Base-by-base conservation (phyloP, 2,329 filamentous ascomycete genomes). In the Fonsecaea erecta region DNA sequence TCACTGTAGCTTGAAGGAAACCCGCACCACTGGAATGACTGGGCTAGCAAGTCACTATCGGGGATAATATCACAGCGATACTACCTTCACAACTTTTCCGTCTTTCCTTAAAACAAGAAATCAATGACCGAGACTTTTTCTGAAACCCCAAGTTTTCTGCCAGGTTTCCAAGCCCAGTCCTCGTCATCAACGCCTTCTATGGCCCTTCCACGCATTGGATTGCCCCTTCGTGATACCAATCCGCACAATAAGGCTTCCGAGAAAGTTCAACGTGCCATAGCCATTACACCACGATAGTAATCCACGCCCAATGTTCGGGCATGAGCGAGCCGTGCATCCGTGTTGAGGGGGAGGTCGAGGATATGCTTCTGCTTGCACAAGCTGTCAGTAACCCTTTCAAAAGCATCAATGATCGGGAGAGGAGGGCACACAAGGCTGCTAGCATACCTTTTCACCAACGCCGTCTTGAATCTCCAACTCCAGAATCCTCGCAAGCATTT, bases 291-390 rank as follows among this genome's bases (percentile, higher is more conserved):
- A 64, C 83, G 82, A 75, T 91, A 92, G 72, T 91, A 91, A 61
- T 84, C 84, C 71, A 88, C 82, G 70, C 89, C 88, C 70, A 92
- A 80, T 66, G 90, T 86, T 35, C 88, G 85, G 8, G 90, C 88
- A 75, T 93, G 90, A 71, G 85, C 83, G 65, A 92, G 78, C 71
- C 90, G 85, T 43, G 87, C 84, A 75, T 94, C 90, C 71, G 91
- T 88, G 3, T 90, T 92, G 59, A 94, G 72, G 37, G 78, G 78
- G 11, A 81, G 73, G 40, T 75, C 73, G 4, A 82, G 76, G 30
- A 81, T 75, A 51, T 74, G 72, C 9, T 77, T 77, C 28, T 78
- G 71, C 63, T 77, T 73, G 48, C 71, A 46, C 71, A 73, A 75
- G 77, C 57, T 34, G 51, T 35, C 28, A 52, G 52, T 34, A 52